Percentiles rank a stretch among this genome's conserved stretches.
These are phyloP conservation scores for Clonostachys chloroleuca DNA, from an alignment of 2,329 filamentous ascomycete genomes.

Conservation along the genomic window DNA sequence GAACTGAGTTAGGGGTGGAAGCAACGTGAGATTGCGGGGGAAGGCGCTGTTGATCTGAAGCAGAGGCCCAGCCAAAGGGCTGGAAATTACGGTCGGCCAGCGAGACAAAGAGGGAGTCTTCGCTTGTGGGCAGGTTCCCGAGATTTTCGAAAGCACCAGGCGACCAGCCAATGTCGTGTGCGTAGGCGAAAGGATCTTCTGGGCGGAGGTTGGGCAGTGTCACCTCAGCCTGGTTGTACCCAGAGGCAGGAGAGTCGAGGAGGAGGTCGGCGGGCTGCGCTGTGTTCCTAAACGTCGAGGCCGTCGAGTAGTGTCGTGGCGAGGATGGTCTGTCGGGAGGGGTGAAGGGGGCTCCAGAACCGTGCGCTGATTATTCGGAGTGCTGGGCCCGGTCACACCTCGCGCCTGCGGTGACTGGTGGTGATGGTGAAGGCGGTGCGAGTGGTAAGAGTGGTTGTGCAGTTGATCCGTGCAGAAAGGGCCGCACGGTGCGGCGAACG, in stretches of 20 bases:
- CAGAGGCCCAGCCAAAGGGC: background rate
- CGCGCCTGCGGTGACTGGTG: too few species aligned
- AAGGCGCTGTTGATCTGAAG: background rate
- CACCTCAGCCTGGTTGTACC: background rate
- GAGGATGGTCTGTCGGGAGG: background rate
- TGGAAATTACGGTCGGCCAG: slow-evolving; percentile 22
- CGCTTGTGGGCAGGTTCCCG: slow-evolving; percentile 1
- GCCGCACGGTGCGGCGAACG: too few species aligned
- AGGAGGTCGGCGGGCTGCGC: background rate
- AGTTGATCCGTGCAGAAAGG: too few species aligned
- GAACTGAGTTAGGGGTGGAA: background rate
- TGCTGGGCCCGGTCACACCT: too few species aligned
- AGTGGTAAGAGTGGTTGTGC: too few species aligned
- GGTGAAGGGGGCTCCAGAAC: background rate
- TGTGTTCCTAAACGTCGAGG: background rate
- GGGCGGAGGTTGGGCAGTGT: background rate
- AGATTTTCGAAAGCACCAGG: background rate
- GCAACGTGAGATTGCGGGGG: background rate
- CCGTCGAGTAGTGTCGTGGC: background rate
- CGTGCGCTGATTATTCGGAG: background rate
- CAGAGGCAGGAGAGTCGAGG: background rate
- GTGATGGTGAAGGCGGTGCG: too few species aligned
- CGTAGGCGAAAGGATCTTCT: background rate
- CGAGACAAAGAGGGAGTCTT: slow-evolving; percentile 15
- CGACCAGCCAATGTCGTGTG: slow-evolving; percentile 1